A percentile compares a stretch with the other conserved stretches of the same genome.
Conservation (phyloP, 257 asterid genomes). For the Striga asiatica region DNA sequence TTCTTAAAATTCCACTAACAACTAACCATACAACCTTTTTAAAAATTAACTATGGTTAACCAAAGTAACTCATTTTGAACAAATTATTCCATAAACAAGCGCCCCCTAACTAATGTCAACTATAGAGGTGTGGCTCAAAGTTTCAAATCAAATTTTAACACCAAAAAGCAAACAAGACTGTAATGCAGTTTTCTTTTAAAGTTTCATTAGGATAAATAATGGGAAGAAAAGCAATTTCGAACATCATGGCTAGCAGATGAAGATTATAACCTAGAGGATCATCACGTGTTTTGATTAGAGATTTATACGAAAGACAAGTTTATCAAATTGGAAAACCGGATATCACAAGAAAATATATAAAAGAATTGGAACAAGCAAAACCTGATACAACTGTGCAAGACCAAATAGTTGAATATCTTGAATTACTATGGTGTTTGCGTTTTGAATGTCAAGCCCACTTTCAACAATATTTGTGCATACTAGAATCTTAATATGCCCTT, state of each 20-base stretch:
- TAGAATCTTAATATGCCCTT: slow-evolving; percentile 67
- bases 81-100: too few relatives aligned
- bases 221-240: background rate
- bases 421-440: slow-evolving; percentile 84
- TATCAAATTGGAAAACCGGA: slow-evolving; percentile 3
- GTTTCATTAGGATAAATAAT: background rate
- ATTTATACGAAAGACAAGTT: background rate
- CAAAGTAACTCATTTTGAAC: too few relatives aligned
- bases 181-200: too few relatives aligned
- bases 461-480: slow-evolving; percentile 96
- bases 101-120: too few relatives aligned
- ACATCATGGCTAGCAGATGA: slow-evolving; percentile 4
- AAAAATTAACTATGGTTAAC: too few relatives aligned
- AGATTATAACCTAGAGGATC: background rate
- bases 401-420: slow-evolving; percentile 98
- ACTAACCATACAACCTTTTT: too few relatives aligned
- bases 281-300: background rate
- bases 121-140: too few relatives aligned
- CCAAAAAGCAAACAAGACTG: too few relatives aligned
- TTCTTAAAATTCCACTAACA: too few relatives aligned
- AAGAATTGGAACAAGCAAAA: slow-evolving; percentile 21
- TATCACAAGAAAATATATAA: slow-evolving; percentile 1
- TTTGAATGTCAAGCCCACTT: slow-evolving; percentile 98
- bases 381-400: slow-evolving; percentile 98
- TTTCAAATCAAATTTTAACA: too few relatives aligned